phyloP scores from a whole-genome alignment of 208 protist species.

The Crithidia mellificae region DNA sequence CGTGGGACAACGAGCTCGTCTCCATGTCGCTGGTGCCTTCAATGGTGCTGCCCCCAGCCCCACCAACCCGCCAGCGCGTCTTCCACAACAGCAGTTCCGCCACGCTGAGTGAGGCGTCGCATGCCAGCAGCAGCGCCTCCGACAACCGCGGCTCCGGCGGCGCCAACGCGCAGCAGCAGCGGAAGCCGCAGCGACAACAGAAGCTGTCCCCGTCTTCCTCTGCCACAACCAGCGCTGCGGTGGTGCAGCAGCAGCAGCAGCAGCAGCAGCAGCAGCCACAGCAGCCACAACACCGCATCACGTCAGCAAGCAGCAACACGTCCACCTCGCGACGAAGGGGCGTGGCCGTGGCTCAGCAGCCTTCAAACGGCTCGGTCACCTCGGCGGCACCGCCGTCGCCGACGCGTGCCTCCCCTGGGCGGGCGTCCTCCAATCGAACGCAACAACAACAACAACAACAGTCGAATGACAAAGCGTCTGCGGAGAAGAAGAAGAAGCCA shows the following conservation, averaged over 20 bases:
- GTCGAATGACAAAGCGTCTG: not conserved
- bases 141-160: not conserved
- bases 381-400: not conserved
- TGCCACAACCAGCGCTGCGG: not conserved
- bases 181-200: not conserved
- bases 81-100: not conserved
- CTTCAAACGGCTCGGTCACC: not conserved
- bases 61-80: conserved; percentile 9
- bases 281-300: not conserved
- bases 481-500: not conserved
- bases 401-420: not conserved
- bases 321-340: not conserved
- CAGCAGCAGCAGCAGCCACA: not conserved
- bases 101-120: conserved; percentile 5
- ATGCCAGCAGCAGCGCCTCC: conserved; percentile 8
- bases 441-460: not conserved
- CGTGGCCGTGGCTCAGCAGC: not conserved
- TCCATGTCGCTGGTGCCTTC: conserved; percentile 19
- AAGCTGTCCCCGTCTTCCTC: no score
- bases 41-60: conserved; percentile 12
- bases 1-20: conserved; percentile 4
- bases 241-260: not conserved
- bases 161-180: not conserved
- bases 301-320: not conserved
- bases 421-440: not conserved